Percentiles rank a stretch among this genome's conserved stretches.
phyloP scores from a whole-genome alignment of 352 stramenopile genomes.

The Globisporangium nodosum region DNA sequence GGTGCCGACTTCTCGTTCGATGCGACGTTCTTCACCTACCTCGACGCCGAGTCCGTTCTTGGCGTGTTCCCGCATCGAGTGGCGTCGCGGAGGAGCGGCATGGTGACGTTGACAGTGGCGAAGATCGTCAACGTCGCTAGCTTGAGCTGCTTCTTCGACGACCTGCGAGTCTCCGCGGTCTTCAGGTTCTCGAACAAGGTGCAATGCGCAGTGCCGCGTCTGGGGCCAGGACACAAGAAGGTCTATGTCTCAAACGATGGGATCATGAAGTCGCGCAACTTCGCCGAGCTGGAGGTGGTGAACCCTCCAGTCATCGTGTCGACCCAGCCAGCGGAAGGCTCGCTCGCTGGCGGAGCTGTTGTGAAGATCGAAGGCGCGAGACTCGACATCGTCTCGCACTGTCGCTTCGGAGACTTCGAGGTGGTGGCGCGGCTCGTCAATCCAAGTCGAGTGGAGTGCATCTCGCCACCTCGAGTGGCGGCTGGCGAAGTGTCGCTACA shows the following conservation, averaged over 20 bases:
- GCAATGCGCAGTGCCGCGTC: constrained; percentile 26
- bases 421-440: constrained; percentile 21
- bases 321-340: constrained; percentile 24
- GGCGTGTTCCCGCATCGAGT: constrained; percentile 25
- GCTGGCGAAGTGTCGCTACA: constrained; percentile 34
- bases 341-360: constrained; percentile 30
- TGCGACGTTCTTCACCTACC: constrained; percentile 32
- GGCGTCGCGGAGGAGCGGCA: constrained; percentile 23
- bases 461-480: constrained; percentile 27
- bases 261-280: constrained; percentile 29
- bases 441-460: constrained; percentile 21
- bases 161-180: constrained; percentile 14
- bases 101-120: constrained; percentile 29
- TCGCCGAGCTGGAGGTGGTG: constrained; percentile 31
- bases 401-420: constrained; percentile 50
- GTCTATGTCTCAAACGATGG: constrained; percentile 57
- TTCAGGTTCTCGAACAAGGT: constrained; percentile 34
- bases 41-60: constrained; percentile 37
- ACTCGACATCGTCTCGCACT: constrained; percentile 56
- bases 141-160: constrained; percentile 57
- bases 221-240: constrained; percentile 20
- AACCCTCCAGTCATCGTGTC: constrained; percentile 38
- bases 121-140: constrained; percentile 29
- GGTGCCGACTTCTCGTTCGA: constrained; percentile 45
- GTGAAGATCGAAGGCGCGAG: constrained; percentile 41